These are phyloP conservation scores for Penicillium tannophilum DNA, from an alignment of 495 filamentous ascomycete species.

Conservation along the genomic window DNA sequence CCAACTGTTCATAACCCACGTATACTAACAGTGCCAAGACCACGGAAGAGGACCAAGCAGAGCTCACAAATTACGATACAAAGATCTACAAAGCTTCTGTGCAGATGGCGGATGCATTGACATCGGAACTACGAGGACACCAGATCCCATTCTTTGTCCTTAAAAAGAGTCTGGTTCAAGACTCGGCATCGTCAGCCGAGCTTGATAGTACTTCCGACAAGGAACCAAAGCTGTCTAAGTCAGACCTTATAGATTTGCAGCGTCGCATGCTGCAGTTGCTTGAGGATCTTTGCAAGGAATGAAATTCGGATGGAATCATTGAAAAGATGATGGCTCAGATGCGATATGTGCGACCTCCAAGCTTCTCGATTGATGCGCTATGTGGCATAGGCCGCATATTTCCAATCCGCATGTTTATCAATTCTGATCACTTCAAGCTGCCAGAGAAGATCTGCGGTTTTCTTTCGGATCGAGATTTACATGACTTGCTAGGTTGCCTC, in stretches of 20 bases:
- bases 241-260: constrained; percentile 55
- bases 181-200: constrained; percentile 3
- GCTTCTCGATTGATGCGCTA: too few relatives aligned
- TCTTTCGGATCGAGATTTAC: too few relatives aligned
- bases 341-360: background rate
- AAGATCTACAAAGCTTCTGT: constrained; percentile 62
- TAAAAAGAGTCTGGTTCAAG: constrained; percentile 41
- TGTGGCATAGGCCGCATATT: too few relatives aligned
- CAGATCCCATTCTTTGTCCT: constrained; percentile 69
- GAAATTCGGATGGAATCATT: background rate
- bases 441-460: too few relatives aligned
- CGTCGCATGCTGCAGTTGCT: constrained; percentile 63
- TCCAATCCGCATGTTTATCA: too few relatives aligned
- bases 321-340: background rate
- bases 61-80: constrained; percentile 58
- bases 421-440: too few relatives aligned
- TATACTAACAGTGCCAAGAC: constrained; percentile 26
- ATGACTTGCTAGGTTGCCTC: too few relatives aligned
- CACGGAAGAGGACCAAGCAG: constrained; percentile 50
- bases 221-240: constrained; percentile 31
- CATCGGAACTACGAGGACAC: constrained; percentile 54
- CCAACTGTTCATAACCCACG: background rate
- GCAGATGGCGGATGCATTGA: constrained; percentile 61
- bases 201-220: background rate
- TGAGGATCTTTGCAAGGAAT: constrained; percentile 61